phyloP scores from a whole-genome alignment of 805 yeast species.

The Yarrowia bubula region DNA sequence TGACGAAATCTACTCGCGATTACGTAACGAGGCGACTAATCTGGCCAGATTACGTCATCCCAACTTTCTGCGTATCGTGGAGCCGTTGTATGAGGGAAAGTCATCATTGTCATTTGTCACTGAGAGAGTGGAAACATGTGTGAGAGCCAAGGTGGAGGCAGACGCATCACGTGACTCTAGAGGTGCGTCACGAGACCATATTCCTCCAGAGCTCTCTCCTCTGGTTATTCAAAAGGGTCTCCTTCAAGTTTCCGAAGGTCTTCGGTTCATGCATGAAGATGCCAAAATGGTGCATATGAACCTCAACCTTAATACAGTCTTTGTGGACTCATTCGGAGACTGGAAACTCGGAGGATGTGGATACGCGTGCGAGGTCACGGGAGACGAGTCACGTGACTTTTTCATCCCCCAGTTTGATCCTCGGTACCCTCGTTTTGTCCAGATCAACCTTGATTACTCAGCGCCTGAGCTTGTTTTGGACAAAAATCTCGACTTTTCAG shows the following conservation, averaged over 20 bases:
- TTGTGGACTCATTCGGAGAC: constrained; percentile 75
- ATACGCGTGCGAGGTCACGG: constrained; percentile 45
- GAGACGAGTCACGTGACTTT: constrained; percentile 54
- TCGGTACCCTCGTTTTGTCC: constrained; percentile 69
- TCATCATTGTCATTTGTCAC: constrained; percentile 77
- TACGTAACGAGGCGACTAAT: constrained; percentile 66
- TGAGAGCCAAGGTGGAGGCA: constrained; percentile 46
- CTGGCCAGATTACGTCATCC: constrained; percentile 88
- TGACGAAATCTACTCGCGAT: constrained; percentile 62
- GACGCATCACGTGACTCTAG: constrained; percentile 33
- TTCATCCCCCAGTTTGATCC: constrained; percentile 71
- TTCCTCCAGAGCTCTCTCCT: constrained; percentile 57
- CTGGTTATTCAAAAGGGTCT: constrained; percentile 77
- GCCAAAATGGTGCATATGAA: constrained; percentile 76
- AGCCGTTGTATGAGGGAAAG: constrained; percentile 85
- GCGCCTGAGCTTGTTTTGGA: constrained; percentile 84
- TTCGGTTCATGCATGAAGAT: constrained; percentile 77
- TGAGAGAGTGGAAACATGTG: constrained; percentile 65
- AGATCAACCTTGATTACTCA: constrained; percentile 65
- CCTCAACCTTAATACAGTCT: constrained; percentile 71
- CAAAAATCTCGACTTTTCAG: constrained; percentile 57
- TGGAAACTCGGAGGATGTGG: constrained; percentile 89
- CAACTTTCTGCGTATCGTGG: constrained; percentile 73
- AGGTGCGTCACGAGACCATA: constrained; percentile 30
- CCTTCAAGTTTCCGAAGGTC: constrained; percentile 69